Evolutionary conservation across 495 filamentous ascomycete genomes (phyloP).

Genomic region (Hypoxylon lenormandii): DNA sequence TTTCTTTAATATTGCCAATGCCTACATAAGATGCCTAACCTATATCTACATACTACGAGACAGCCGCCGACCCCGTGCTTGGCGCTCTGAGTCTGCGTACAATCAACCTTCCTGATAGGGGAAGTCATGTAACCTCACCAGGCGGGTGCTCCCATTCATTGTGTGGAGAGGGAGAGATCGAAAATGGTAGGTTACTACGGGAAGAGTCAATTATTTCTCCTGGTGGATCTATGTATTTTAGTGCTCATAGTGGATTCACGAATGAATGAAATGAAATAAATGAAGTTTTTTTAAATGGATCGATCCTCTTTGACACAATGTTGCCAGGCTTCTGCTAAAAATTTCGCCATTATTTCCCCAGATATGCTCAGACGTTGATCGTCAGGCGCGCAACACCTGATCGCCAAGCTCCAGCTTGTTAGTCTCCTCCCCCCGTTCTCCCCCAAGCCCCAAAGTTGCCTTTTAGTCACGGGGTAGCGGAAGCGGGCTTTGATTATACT

Average conservation of each 20-base stretch:
- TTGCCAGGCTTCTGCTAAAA: too few species aligned
- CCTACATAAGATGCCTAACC: not conserved
- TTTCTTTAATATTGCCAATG: not conserved
- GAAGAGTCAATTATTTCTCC: slow-evolving; percentile 15
- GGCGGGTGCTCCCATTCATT: slow-evolving; percentile 32
- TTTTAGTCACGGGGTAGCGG: slow-evolving; percentile 15
- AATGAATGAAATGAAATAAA: slow-evolving; percentile 13
- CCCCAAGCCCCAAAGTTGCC: too few species aligned
- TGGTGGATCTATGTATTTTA: slow-evolving; percentile 28
- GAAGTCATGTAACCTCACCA: slow-evolving; percentile 16
- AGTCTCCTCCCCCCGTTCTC: not conserved
- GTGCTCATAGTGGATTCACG: slow-evolving; percentile 12
- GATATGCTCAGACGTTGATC: slow-evolving; percentile 46
- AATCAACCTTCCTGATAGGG: slow-evolving; percentile 36
- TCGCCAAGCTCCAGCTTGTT: slow-evolving; percentile 35
- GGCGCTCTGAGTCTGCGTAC: slow-evolving; percentile 1
- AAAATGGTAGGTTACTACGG: slow-evolving; percentile 33
- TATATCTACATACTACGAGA: not conserved
- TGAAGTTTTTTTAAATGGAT: too few species aligned
- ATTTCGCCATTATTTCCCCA: slow-evolving; percentile 43
- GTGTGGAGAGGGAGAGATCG: slow-evolving; percentile 32
- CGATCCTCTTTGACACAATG: too few species aligned
- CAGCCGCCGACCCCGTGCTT: not conserved
- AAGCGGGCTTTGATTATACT: slow-evolving; percentile 12
- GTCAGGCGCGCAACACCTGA: slow-evolving; percentile 41